Evolutionary conservation across 768 basidiomycete genomes (phyloP), one percentile per base, ranked within the genome.

Genomic region (Scleroderma bovista): DNA sequence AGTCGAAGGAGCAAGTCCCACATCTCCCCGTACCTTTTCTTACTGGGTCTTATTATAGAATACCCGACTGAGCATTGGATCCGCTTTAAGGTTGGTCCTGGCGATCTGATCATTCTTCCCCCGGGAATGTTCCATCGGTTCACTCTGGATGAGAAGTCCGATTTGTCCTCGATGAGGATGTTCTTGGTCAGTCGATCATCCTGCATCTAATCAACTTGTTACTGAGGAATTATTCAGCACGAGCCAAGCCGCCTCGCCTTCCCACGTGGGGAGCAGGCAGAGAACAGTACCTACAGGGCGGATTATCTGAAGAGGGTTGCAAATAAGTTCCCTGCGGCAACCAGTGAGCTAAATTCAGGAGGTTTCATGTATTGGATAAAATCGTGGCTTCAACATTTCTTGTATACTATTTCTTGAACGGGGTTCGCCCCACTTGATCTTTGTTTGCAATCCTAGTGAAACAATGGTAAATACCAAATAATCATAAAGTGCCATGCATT

Each of bases 91-190:
- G 72, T 94, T 15, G 72, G 73, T 10, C 78, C 84, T 4, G 90
- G 92, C 2, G 94, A 96, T 62, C 76, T 97, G 43, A 68, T 96
- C 46, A 83, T 96, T 47, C 67, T 97, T 37, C 94, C 94, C 1
- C 80, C 89, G 16, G 93, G 92, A 0, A 92, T 94, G 58, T 96
- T 93, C 66, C 94, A 97, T 69, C 86, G 93, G 36, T 97, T 96
- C 72, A 94, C 0, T n/a, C 80, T 96, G 15, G 92, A 95, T 62
- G 77, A 81, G 54, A 69, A 61, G 44, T 80, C 96, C 66, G 70
- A 71, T 31, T 83, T 93, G 69, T 80, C 83, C 57, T 86, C 86
- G 0, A 72, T 93, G 65, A 77, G 93, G 8, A 72, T 96, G 46
- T 96, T 94, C 81, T 81, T 93, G 79, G 90, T 82, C 51, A 31